Base-by-base conservation (phyloP, 345 rosid species). In the Brassica carinata region DNA sequence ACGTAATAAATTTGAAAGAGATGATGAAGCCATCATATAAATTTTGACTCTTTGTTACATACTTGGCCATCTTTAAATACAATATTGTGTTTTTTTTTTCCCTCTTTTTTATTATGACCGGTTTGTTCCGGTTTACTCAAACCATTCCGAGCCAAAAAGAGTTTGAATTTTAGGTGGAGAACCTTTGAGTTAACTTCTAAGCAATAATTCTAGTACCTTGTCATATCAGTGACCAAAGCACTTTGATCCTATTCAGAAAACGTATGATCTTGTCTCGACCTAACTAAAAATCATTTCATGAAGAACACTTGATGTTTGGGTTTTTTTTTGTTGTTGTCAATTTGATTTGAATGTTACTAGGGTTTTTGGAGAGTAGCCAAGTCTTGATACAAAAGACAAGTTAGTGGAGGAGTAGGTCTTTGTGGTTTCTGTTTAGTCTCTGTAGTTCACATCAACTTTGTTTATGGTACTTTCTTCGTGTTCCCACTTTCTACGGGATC, bases 341-440 rank as follows among this genome's bases (percentile, higher is more conserved):
- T 14, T 64, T 57, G 8, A 31, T 76, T 76, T 72, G 45, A 81
- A 57, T 57, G 48, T 27, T 57, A 38, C 36, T 71, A 19, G 36
- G 77, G 73, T 30, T 64, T 80, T 53, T 8, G 57, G 43, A 71
- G 73, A 19, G 51, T 38, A 57, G 65, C 48, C 27, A 74, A 48
- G 75, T 68, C 66, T 69, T 23, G 45, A 81, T 75, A 71, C 19
- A 76, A 71, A 80, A 76, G 77, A 81, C 62, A 76, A 76, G 77
- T 64, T 77, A 81, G 81, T 71, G 84, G 84, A 81, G 29, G 79
- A 74, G 80, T 71, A 76, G 77, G 80, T 75, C 77, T 75, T 57
- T 64, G 48, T 69, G 62, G 69, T 18, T 72, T 70, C 79, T 75
- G 76, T 81, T 75, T 38, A 40, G 63, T 64, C 83, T 80, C 72